A percentile compares a stretch with the other conserved stretches of the same genome.
Conservation (phyloP, 148 eudicot species). For the Chenopodium formosanum region DNA sequence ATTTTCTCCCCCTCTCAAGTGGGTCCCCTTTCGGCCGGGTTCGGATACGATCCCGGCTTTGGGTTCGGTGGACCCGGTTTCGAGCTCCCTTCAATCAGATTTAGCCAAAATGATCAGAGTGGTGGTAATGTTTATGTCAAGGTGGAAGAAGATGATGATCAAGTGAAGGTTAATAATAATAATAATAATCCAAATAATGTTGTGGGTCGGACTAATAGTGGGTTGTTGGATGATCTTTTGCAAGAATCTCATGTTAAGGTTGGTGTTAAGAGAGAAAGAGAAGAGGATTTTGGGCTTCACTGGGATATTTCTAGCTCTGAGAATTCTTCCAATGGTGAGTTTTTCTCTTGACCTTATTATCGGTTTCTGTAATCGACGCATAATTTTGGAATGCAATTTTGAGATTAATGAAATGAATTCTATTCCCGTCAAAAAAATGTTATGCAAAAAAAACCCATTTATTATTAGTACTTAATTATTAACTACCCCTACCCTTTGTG, state of each 20-base stretch:
- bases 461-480: too few species aligned
- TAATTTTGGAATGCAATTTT: too few species aligned
- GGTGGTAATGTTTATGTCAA: background rate
- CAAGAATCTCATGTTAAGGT: slow-evolving; percentile 56
- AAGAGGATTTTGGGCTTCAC: slow-evolving; percentile 26
- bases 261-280: slow-evolving; percentile 25
- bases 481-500: too few species aligned
- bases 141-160: slow-evolving; percentile 18
- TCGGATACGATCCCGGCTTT: slow-evolving; percentile 21
- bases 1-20: slow-evolving; percentile 20
- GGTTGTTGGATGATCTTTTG: slow-evolving; percentile 67
- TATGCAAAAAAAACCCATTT: too few species aligned
- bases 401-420: too few species aligned
- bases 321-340: slow-evolving; percentile 54
- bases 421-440: too few species aligned
- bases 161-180: slow-evolving; percentile 21
- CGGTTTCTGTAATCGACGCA: too few species aligned
- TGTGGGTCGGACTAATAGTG: slow-evolving; percentile 49
- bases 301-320: slow-evolving; percentile 47
- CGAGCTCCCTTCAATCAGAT: slow-evolving; percentile 87
- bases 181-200: too few species aligned
- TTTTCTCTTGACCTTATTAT: background rate
- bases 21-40: slow-evolving; percentile 18
- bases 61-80: slow-evolving; percentile 13
- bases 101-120: slow-evolving; percentile 20